phyloP scores from a whole-genome alignment of 176 grass and related monocot species.

The Calamus simplicifolius region DNA sequence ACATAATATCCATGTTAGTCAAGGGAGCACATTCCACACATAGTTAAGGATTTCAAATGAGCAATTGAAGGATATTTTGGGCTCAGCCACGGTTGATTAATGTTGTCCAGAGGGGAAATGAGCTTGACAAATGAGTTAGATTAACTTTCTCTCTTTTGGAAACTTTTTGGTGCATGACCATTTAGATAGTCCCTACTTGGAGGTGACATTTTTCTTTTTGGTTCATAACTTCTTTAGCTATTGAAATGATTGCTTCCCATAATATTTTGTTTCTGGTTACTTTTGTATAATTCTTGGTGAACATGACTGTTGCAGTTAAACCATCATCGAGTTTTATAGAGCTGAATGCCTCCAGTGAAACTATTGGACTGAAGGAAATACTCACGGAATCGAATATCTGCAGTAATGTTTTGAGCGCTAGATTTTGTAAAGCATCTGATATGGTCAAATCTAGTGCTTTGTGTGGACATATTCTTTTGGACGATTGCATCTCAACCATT shows the following conservation, averaged over 20 bases:
- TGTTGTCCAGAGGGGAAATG: too few species aligned
- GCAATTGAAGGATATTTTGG: too few species aligned
- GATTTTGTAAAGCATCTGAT: constrained; percentile 1
- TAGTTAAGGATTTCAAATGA: too few species aligned
- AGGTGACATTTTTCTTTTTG: neutral
- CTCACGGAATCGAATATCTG: constrained; percentile 2
- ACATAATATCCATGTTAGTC: too few species aligned
- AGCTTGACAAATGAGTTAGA: too few species aligned
- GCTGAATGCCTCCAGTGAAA: neutral
- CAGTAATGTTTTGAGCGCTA: neutral
- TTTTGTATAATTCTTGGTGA: constrained; percentile 6
- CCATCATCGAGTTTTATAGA: constrained; percentile 1
- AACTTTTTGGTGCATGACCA: too few species aligned
- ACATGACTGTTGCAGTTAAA: constrained; percentile 22
- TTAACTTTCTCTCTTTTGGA: too few species aligned
- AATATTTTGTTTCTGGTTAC: neutral
- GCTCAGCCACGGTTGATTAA: too few species aligned
- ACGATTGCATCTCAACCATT: constrained; percentile 31
- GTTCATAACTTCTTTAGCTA: constrained; percentile 7
- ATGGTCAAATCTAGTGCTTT: constrained; percentile 9
- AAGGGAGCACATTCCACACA: too few species aligned
- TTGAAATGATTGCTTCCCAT: constrained; percentile 4
- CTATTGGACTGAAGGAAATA: neutral
- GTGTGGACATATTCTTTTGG: constrained; percentile 15
- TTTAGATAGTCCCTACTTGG: too few species aligned